Base-by-base conservation (phyloP, 2,329 filamentous ascomycete species). In the Exophiala spinifera region DNA sequence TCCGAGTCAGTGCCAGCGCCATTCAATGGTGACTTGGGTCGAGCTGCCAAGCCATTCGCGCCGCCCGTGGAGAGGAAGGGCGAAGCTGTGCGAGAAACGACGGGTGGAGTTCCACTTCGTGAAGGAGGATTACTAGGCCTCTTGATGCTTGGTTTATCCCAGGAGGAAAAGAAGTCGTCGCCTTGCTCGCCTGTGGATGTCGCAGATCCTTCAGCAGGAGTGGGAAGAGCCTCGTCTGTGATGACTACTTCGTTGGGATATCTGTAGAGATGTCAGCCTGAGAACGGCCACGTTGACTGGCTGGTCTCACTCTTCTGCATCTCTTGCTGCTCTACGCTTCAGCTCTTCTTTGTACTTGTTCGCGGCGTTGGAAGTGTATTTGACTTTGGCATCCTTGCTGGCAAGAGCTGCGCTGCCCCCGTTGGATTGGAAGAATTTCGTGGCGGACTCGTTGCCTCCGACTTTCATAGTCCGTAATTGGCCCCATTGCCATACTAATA, bases 311-410 rank as follows among this genome's bases (percentile, higher is more conserved):
- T 94, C 87, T 70, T 86, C 84, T 54, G 88, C 87, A 72, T 99
- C 94, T 64, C 84, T 80, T 40, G 86, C 87, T 48, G 90, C 90
- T 63, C 92, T 82, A 71, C 86, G 84, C 76, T 92, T 92, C 55
- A 99, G 79, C 72, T 97, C 92, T 52, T 96, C 92, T 79, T 99
- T 99, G 76, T 99, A 99, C 75, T 97, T 97, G 64, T 84, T 88
- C 19, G 94, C 94, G n/a, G 88, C 88, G 67, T 84, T 88, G 61
- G 89, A 96, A 50, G 89, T 91, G 74, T 99, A 99, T 78, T 99
- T 99, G 53, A 89, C 91, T 77, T 96, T 97, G 45, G 87, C 82
- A 69, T 99, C 94, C 74, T 97, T 97, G 82, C 91, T 96, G 64
- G 90, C 90, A 58, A 99, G 82, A 51, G 92, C 92, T 46, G 92